Percentiles rank a stretch among this genome's conserved stretches.
Evolutionary conservation across 306 rosid species (phyloP).

Genomic region (Nissolia schottii): DNA sequence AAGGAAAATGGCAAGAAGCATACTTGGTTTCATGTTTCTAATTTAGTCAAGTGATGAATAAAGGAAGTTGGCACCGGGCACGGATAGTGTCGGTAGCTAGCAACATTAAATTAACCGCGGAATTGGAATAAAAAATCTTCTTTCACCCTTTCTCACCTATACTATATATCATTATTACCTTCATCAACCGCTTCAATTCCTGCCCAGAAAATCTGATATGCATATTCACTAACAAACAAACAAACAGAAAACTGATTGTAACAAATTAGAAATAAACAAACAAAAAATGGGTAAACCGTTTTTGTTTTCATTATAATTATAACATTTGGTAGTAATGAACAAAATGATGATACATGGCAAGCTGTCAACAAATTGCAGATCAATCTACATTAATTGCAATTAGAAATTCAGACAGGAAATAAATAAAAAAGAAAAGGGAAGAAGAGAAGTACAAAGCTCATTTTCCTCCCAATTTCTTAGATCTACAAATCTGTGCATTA

Average conservation of each 20-base stretch:
- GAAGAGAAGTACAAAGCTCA: neutral
- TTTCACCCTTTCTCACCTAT: neutral
- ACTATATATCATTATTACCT: neutral
- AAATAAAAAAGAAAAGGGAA: neutral
- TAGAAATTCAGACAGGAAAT: neutral
- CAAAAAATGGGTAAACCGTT: neutral
- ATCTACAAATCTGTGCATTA: constrained; percentile 55
- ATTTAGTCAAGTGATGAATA: neutral
- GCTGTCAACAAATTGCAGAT: constrained; percentile 19
- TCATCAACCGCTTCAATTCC: neutral
- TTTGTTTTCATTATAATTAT: neutral
- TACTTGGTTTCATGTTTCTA: too few species aligned
- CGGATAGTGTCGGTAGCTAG: neutral
- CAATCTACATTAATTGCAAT: constrained; percentile 2
- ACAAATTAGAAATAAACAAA: neutral
- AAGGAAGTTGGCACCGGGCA: neutral
- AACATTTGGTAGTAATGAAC: neutral
- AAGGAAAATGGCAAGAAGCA: neutral
- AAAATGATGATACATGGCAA: neutral
- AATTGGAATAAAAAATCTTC: neutral
- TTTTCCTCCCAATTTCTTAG: constrained; percentile 33
- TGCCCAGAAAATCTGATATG: neutral
- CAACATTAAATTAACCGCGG: neutral
- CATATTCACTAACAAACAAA: neutral
- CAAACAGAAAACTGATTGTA: too few species aligned